Conservation (phyloP, 2,329 filamentous ascomycete genomes). For the Fusarium beomiforme region DNA sequence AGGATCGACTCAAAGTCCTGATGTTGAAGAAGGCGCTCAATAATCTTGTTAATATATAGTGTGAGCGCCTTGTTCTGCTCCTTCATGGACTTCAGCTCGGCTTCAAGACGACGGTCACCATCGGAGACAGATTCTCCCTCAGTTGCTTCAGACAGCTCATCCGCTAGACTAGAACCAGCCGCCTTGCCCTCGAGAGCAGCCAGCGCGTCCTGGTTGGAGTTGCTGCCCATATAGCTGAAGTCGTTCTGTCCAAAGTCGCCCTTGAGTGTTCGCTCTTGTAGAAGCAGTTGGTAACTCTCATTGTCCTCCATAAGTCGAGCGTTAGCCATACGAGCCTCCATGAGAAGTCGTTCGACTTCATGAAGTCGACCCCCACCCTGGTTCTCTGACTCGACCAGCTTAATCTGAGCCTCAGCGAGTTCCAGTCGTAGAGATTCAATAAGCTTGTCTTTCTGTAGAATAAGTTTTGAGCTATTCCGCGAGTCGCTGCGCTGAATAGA, state of each 20-base stretch:
- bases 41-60: constrained; percentile 99
- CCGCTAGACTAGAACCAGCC: constrained; percentile 74
- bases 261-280: constrained; percentile 94
- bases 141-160: constrained; percentile 80
- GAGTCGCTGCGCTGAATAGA: constrained; percentile 89
- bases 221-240: constrained; percentile 73
- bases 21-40: constrained; percentile 91
- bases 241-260: constrained; percentile 89
- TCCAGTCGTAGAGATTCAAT: constrained; percentile 94
- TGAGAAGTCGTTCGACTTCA: constrained; percentile 88
- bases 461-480: constrained; percentile 85
- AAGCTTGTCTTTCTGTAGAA: constrained; percentile 95
- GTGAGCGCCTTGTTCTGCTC: constrained; percentile 98
- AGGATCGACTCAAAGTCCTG: constrained; percentile 95
- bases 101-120: constrained; percentile 74
- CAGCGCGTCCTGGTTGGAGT: constrained; percentile 71
- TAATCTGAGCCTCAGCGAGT: constrained; percentile 94
- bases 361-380: constrained; percentile 86
- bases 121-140: constrained; percentile 66
- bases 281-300: constrained; percentile 94
- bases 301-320: constrained; percentile 98
- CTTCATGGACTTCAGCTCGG: constrained; percentile 81
- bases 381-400: constrained; percentile 93
- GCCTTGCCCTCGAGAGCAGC: constrained; percentile 69
- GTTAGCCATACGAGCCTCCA: constrained; percentile 95